These are phyloP conservation scores for Alternaria brassicae DNA, from an alignment of 2,329 filamentous ascomycete genomes.

Conservation along the genomic window DNA sequence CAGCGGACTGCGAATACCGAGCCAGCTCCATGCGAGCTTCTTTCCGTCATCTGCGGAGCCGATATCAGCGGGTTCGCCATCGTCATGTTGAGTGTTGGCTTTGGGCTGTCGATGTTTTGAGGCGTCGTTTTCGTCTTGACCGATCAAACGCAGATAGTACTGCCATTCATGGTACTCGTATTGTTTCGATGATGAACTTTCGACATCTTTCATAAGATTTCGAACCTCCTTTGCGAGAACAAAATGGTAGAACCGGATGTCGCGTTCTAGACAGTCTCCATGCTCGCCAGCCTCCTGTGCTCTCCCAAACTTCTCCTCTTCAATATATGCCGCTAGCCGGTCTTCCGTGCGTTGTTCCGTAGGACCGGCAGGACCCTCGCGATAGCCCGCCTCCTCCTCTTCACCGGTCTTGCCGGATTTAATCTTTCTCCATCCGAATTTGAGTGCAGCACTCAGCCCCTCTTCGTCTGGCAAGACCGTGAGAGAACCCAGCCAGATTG, in stretches of 20 bases:
- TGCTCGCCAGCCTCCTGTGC: slow-evolving; percentile 52
- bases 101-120: slow-evolving; percentile 46
- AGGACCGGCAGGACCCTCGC: slow-evolving; percentile 9
- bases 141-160: slow-evolving; percentile 48
- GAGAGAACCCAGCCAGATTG: slow-evolving; percentile 62
- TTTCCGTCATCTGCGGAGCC: slow-evolving; percentile 42
- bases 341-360: slow-evolving; percentile 34
- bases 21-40: slow-evolving; percentile 76
- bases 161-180: slow-evolving; percentile 52
- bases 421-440: slow-evolving; percentile 36
- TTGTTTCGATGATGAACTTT: slow-evolving; percentile 48
- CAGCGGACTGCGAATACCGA: slow-evolving; percentile 71
- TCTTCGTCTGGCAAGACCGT: slow-evolving; percentile 62
- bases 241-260: slow-evolving; percentile 61
- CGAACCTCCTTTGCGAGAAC: slow-evolving; percentile 56
- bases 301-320: slow-evolving; percentile 52
- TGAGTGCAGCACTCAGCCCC: slow-evolving; percentile 48
- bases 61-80: slow-evolving; percentile 36
- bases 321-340: slow-evolving; percentile 49
- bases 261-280: slow-evolving; percentile 55
- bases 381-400: slow-evolving; percentile 15
- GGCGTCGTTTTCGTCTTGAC: slow-evolving; percentile 51
- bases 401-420: slow-evolving; percentile 30
- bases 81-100: slow-evolving; percentile 25
- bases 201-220: slow-evolving; percentile 53